A percentile compares a stretch with the other conserved stretches of the same genome.
phyloP scores from a whole-genome alignment of 1,284 basidiomycete genomes.

The Cutaneotrichosporon curvatum region DNA sequence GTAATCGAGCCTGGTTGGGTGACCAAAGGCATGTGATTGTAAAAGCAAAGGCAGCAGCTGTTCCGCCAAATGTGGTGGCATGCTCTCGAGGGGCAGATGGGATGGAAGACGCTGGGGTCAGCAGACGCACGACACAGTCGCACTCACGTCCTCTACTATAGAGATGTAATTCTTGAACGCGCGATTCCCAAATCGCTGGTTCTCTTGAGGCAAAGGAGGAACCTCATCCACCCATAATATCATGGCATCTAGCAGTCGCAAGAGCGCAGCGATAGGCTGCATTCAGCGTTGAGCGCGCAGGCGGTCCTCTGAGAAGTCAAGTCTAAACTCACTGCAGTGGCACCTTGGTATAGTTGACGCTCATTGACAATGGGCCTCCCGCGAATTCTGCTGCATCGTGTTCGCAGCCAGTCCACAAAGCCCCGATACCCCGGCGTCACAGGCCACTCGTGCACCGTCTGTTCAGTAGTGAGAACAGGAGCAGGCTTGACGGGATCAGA shows the following conservation, averaged over 20 bases:
- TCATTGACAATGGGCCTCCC: slow-evolving; percentile 48
- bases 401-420: slow-evolving; percentile 63
- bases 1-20: slow-evolving; percentile 86
- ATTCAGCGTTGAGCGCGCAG: background rate
- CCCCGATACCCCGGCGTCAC: slow-evolving; percentile 61
- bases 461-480: slow-evolving; percentile 51
- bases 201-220: slow-evolving; percentile 63
- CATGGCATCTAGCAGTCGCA: slow-evolving; percentile 62
- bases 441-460: slow-evolving; percentile 63
- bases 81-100: slow-evolving; percentile 24
- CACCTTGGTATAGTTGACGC: too few relatives aligned
- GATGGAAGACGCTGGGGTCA: slow-evolving; percentile 54
- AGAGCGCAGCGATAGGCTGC: slow-evolving; percentile 51
- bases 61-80: slow-evolving; percentile 50
- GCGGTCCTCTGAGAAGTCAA: background rate
- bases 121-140: background rate
- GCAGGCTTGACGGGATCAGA: slow-evolving; percentile 18
- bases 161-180: slow-evolving; percentile 83
- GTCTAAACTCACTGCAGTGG: background rate
- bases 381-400: slow-evolving; percentile 65
- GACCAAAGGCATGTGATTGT: slow-evolving; percentile 65
- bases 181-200: slow-evolving; percentile 87
- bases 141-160: slow-evolving; percentile 64
- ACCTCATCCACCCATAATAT: slow-evolving; percentile 74
- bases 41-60: slow-evolving; percentile 59